phyloP scores from a whole-genome alignment of 495 filamentous ascomycete species.

The Staphylotrichum tortipilum region DNA sequence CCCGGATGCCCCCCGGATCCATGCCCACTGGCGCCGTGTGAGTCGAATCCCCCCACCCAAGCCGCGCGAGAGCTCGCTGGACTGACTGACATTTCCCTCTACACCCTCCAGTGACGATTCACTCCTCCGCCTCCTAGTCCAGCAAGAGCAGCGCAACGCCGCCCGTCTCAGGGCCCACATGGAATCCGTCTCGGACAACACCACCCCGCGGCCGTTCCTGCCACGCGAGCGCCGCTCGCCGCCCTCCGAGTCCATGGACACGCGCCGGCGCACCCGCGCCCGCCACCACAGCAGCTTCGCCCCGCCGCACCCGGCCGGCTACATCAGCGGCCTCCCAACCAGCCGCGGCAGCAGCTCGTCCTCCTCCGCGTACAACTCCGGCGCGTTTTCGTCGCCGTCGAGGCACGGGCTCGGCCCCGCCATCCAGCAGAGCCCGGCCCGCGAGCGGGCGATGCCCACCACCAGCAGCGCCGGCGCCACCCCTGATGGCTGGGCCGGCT shows the following conservation, averaged over 20 bases:
- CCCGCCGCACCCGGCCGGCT: background rate
- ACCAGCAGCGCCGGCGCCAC: too few relatives aligned
- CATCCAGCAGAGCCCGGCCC: too few relatives aligned
- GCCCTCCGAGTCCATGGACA: constrained; percentile 27
- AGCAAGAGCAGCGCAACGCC: background rate
- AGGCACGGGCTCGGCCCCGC: too few relatives aligned
- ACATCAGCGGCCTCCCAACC: background rate
- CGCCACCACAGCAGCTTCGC: constrained; percentile 28
- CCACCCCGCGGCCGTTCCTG: constrained; percentile 11
- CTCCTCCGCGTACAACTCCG: too few relatives aligned
- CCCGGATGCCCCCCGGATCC: background rate
- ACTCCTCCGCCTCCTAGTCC: background rate
- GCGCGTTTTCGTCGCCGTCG: too few relatives aligned
- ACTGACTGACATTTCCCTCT: too few relatives aligned
- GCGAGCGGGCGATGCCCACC: too few relatives aligned
- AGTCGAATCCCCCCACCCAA: too few relatives aligned
- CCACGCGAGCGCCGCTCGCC: constrained; percentile 32
- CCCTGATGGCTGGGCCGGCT: too few relatives aligned
- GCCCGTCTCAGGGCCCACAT: background rate
- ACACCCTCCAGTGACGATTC: constrained; percentile 7
- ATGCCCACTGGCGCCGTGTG: too few relatives aligned
- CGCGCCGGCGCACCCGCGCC: constrained; percentile 30
- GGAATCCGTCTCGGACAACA: constrained; percentile 1
- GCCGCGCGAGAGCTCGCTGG: too few relatives aligned
- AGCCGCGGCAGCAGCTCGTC: too few relatives aligned